Percentiles rank a stretch among this genome's conserved stretches.
Evolutionary conservation across 2,329 filamentous ascomycete genomes (phyloP).

Genomic region (Aotearoamyces nothofagi): DNA sequence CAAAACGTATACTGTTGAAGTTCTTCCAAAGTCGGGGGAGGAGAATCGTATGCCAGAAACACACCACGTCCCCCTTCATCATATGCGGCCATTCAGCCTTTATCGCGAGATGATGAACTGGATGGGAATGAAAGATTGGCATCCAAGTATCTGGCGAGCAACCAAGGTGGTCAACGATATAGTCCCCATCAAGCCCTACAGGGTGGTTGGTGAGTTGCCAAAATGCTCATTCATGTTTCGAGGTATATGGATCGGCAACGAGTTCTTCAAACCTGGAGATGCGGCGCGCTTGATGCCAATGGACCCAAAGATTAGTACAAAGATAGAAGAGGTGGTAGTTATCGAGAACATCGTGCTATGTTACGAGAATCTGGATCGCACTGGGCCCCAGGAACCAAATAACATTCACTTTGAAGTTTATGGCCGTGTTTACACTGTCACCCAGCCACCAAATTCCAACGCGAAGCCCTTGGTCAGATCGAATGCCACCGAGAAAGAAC

Average conservation of each 20-base stretch:
- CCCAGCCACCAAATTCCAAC: too few species aligned
- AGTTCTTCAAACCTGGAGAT: constrained; percentile 1
- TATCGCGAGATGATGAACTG: background rate
- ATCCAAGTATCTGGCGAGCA: background rate
- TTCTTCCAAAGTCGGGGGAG: background rate
- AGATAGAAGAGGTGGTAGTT: background rate
- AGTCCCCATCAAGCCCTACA: background rate
- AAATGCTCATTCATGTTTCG: background rate
- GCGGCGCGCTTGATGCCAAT: background rate
- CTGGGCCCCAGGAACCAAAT: too few species aligned
- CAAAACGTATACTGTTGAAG: background rate
- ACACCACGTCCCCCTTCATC: background rate
- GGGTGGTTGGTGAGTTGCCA: background rate
- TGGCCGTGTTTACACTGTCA: too few species aligned
- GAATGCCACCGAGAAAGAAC: background rate
- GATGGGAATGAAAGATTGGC: background rate
- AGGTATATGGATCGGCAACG: constrained; percentile 1
- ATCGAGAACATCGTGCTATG: background rate
- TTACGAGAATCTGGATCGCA: background rate
- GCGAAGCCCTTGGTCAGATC: too few species aligned
- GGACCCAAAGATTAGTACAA: constrained; percentile 1
- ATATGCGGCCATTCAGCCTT: background rate
- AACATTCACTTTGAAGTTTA: background rate
- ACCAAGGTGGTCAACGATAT: background rate
- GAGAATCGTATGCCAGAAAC: constrained; percentile 1